Evolutionary conservation across 23 red algal species (phyloP).

Genomic region (Agarophyton chilense): DNA sequence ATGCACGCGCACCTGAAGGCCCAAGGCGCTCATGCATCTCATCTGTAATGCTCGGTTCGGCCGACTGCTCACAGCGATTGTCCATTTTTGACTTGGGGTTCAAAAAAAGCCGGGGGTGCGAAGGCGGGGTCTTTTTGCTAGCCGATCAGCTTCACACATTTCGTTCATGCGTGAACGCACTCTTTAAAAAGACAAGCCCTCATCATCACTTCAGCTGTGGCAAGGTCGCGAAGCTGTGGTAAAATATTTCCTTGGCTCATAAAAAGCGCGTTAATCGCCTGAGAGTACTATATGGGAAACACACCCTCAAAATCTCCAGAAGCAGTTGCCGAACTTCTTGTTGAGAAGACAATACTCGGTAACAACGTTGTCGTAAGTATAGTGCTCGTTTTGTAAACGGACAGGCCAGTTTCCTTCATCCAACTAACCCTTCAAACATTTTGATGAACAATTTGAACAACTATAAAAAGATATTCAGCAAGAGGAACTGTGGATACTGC

Average conservation of each 20-base stretch:
- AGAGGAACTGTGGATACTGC: conserved; percentile 46
- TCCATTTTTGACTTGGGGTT: no score
- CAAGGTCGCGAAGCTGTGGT: not conserved
- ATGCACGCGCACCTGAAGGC: no score
- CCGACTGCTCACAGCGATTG: no score
- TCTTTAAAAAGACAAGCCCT: no score
- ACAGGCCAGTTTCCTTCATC: not conserved
- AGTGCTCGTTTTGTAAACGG: not conserved
- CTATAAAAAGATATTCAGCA: conserved; percentile 34
- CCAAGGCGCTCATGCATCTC: no score
- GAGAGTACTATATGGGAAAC: not conserved
- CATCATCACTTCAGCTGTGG: no score
- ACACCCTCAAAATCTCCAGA: not conserved
- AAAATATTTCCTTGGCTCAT: no score
- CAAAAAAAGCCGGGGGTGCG: no score
- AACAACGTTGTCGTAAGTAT: conserved; percentile 25
- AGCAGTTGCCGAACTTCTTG: conserved; percentile 6
- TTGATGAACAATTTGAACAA: not conserved
- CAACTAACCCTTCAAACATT: not conserved
- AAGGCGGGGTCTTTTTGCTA: no score
- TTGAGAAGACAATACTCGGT: not conserved
- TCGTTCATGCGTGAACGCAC: no score
- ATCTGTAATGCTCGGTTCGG: no score
- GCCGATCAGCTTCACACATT: no score
- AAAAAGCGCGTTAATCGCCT: not conserved